phyloP scores from a whole-genome alignment of 1,284 basidiomycete genomes.

The Pterula multifida region DNA sequence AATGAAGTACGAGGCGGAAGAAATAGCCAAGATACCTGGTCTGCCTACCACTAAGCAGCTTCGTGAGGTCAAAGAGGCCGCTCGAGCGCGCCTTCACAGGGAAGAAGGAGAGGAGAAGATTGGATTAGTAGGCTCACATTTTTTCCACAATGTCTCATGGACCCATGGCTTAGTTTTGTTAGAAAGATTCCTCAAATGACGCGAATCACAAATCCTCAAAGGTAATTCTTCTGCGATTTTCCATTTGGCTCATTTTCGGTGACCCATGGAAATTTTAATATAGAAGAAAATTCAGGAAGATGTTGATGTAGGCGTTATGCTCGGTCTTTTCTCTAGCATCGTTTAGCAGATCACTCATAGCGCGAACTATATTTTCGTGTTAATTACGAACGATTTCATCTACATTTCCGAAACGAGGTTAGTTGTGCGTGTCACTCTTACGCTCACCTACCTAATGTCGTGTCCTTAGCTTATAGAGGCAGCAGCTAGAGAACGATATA shows the following conservation, averaged over 20 bases:
- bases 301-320: constrained; percentile 46
- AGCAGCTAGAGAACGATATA: constrained; percentile 70
- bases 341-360: constrained; percentile 26
- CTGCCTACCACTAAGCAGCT: constrained; percentile 70
- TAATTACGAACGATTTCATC: constrained; percentile 81
- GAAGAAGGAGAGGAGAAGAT: constrained; percentile 62
- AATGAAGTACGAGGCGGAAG: constrained; percentile 64
- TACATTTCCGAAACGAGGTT: constrained; percentile 83
- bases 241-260: too few relatives aligned
- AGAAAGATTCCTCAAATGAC: background rate
- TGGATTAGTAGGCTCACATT: constrained; percentile 45
- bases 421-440: constrained; percentile 12
- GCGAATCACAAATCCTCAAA: constrained; percentile 34
- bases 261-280: constrained; percentile 11
- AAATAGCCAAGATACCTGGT: constrained; percentile 55
- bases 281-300: constrained; percentile 34
- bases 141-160: constrained; percentile 30
- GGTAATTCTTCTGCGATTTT: constrained; percentile 24
- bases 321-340: constrained; percentile 3
- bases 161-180: constrained; percentile 41
- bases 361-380: constrained; percentile 69
- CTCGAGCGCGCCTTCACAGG: constrained; percentile 44
- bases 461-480: constrained; percentile 55
- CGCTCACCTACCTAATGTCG: constrained; percentile 8
- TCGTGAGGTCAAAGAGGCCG: constrained; percentile 53